Conservation (phyloP, 371 early-diverging fungal genomes). For the Neoconidiobolus thromboides region DNA sequence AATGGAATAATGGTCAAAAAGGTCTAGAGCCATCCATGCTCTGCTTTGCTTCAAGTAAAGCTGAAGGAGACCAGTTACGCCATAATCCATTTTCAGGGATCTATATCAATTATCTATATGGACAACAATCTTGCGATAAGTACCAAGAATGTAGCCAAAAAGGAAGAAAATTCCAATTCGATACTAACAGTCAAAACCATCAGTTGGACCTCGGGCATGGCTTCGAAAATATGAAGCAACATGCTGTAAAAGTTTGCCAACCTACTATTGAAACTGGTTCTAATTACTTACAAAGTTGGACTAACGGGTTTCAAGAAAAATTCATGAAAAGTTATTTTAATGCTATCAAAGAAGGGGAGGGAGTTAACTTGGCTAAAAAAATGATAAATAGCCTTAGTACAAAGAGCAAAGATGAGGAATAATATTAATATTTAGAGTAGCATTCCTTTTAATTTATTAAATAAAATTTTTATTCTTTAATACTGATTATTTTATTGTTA, state of each 20-base stretch:
- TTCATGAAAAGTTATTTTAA: background rate
- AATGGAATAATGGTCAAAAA: background rate
- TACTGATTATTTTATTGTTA: too few species aligned
- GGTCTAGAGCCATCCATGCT: background rate
- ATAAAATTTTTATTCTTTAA: too few species aligned
- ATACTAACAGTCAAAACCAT: background rate
- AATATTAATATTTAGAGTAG: too few species aligned
- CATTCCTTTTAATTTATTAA: too few species aligned
- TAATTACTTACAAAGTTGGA: background rate
- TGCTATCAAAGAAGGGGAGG: background rate
- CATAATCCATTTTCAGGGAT: background rate
- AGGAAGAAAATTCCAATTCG: background rate
- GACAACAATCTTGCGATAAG: background rate
- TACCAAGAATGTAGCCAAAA: background rate
- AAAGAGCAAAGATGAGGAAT: too few species aligned
- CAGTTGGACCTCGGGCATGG: background rate
- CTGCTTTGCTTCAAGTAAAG: background rate
- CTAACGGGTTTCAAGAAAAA: background rate
- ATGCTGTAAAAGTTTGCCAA: background rate
- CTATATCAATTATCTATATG: constrained; percentile 4
- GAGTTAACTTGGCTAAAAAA: background rate
- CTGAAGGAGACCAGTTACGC: background rate
- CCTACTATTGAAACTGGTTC: background rate
- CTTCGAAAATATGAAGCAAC: background rate
- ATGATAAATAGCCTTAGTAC: too few species aligned